Evolutionary conservation across 140 eudicot species (phyloP).

Genomic region (Flaveria floridana): DNA sequence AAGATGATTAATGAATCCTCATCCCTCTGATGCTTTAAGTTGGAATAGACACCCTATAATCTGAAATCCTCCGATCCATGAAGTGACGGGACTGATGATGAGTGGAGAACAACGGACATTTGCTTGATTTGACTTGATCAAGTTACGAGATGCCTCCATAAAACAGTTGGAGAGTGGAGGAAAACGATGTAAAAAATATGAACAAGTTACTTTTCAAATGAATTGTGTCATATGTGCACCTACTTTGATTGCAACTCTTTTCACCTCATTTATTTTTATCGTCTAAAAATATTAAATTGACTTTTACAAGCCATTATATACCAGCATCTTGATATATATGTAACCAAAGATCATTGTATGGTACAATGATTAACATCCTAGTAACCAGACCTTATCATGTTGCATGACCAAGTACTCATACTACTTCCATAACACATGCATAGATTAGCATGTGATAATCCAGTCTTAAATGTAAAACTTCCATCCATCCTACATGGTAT

Average conservation of each 20-base stretch:
- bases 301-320: neutral
- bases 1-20: neutral
- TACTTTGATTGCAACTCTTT: neutral
- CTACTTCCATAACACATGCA: constrained; percentile 1
- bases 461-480: neutral
- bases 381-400: constrained; percentile 14
- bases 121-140: neutral
- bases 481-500: neutral
- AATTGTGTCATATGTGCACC: neutral
- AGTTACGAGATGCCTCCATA: neutral
- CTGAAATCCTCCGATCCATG: neutral
- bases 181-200: neutral
- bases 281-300: neutral
- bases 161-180: neutral
- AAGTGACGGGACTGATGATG: neutral
- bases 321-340: constrained; percentile 15
- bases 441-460: constrained; percentile 13
- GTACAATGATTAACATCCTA: neutral
- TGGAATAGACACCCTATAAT: neutral
- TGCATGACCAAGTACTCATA: neutral
- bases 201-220: constrained; percentile 6
- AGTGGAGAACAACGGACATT: neutral
- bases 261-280: constrained; percentile 1
- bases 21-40: neutral
- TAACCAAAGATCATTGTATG: neutral